phyloP scores from a whole-genome alignment of 306 rosid species.

The Sophora flavescens region DNA sequence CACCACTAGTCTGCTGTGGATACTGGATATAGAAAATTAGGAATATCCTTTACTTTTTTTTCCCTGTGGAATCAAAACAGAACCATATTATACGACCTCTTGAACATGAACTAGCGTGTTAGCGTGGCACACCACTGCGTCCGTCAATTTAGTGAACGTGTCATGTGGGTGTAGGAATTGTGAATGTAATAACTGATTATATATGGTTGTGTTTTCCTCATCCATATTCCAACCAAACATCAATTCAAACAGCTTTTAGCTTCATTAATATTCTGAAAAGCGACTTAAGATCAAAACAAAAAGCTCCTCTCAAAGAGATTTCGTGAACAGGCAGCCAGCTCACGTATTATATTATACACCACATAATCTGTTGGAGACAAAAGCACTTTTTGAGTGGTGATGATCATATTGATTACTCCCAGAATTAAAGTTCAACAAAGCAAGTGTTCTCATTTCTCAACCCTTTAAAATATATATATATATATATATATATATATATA shows the following conservation, averaged over 20 bases:
- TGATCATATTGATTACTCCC: constrained; percentile 42
- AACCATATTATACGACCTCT: not conserved
- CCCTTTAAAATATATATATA: not conserved
- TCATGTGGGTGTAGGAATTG: not conserved
- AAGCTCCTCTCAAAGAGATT: not conserved
- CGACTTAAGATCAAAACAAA: constrained; percentile 17
- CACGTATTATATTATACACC: not conserved
- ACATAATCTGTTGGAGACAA: constrained; percentile 34
- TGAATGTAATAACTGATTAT: not conserved
- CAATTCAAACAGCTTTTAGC: constrained; percentile 39
- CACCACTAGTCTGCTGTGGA: not conserved
- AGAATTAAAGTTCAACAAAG: constrained; percentile 44
- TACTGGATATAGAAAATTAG: not conserved
- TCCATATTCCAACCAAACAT: constrained; percentile 9
- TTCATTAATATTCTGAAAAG: constrained; percentile 40
- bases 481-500: constrained; percentile 24
- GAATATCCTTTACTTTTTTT: not conserved
- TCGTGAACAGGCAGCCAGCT: constrained; percentile 12
- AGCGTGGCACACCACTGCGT: constrained; percentile 14
- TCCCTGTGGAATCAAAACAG: not conserved
- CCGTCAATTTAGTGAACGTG: constrained; percentile 35
- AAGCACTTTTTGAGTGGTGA: constrained; percentile 36
- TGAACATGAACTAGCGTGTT: constrained; percentile 17
- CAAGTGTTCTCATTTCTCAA: constrained; percentile 9
- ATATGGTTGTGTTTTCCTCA: constrained; percentile 32